A percentile compares a stretch with the other conserved stretches of the same genome.
phyloP scores from a whole-genome alignment of 345 rosid genomes.

The Erodium maritimum region DNA sequence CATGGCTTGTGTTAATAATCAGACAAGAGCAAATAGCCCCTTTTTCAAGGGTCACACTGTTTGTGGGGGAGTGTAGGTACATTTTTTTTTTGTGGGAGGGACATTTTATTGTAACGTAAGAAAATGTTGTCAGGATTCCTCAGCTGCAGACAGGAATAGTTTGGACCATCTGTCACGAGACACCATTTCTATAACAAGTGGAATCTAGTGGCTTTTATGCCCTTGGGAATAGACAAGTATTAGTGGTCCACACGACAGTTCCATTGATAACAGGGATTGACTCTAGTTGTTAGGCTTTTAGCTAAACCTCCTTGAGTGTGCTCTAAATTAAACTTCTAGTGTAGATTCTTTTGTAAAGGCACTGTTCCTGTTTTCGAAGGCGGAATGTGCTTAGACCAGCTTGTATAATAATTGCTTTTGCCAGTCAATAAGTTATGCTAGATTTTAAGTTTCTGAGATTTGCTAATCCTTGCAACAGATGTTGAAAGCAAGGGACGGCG shows the following conservation, averaged over 20 bases:
- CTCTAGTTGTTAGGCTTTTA: not conserved
- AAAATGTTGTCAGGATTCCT: not conserved
- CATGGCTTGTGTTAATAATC: not conserved
- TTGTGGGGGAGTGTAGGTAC: not conserved
- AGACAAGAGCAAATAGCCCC: not conserved
- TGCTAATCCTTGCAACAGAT: not conserved
- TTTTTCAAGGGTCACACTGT: not conserved
- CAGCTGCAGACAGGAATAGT: not conserved
- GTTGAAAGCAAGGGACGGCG: not conserved
- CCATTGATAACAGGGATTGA: not conserved
- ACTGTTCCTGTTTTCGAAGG: no score
- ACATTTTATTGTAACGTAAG: not conserved
- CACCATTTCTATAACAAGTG: not conserved
- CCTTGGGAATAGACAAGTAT: not conserved
- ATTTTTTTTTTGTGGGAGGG: not conserved
- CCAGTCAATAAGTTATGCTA: no score
- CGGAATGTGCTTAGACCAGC: not conserved
- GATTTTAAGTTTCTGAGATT: no score
- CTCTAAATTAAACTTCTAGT: no score
- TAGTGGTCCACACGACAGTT: not conserved
- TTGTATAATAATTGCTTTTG: not conserved
- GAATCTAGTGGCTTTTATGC: not conserved
- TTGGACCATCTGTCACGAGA: not conserved
- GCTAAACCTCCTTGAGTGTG: no score
- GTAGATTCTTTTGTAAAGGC: no score